Base-by-base conservation (phyloP, 2,329 filamentous ascomycete species). In the Paraphoma sp. region DNA sequence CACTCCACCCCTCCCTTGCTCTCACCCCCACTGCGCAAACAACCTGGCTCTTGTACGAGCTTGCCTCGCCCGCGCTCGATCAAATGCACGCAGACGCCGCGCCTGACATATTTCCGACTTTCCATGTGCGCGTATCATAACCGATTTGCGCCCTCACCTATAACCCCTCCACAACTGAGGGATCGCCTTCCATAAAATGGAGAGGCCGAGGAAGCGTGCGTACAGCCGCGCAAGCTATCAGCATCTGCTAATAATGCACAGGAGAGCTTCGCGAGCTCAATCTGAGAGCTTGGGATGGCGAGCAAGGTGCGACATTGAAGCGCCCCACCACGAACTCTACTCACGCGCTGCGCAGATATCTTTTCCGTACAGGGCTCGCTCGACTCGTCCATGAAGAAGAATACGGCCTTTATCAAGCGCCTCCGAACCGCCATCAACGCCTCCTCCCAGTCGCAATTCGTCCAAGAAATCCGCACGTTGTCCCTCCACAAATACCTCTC, bases 341-440 rank as follows among this genome's bases (percentile, higher is more conserved):
- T 71, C 46, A 74, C 53, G 67, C 65, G 60, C 45, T 52, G 49
- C 45, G 33, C 65, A 96, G 93, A 91, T 81, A 81, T 96, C 60
- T 92, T 96, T 72, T 79, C 86, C 51, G 88, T 95, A 67, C 88
- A 87, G 76, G 85, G 86, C 72, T 90, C 91, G 30, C 89, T 98
- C 72, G 94, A 98, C 78, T 97, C 94, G 50, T 95, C 93, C 49
- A 84, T 98, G 77, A 97, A 97, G 81, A 98, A 97, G 83, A 98
- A 98, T 71, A 98, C 94, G 4, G 93, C 93, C 64, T 97, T 98
- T 77, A 98, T 98, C 74, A 97, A 97, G 80, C 92, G 94, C 71
- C 84, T 98, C 53, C 91, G 94, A 68, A 97, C 94, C 56, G 91
- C 92, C 57, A 89, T 98, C 62, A 93, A 90, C 62, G 81, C 91